Base-by-base conservation (phyloP, 1,284 basidiomycete genomes). In the Vanrija sp. region DNA sequence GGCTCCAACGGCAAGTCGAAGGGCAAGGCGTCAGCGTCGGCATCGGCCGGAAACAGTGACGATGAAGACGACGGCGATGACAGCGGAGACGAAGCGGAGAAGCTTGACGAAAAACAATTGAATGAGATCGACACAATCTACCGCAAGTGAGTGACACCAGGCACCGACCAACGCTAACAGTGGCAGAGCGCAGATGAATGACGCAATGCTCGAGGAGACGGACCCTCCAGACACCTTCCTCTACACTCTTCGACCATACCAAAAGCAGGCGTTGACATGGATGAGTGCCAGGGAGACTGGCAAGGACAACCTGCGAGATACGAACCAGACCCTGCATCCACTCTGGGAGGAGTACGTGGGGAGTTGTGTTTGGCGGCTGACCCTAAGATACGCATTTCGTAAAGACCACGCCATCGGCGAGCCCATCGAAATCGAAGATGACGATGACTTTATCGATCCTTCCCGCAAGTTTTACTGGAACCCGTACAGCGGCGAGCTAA, bases 211-310 rank as follows among this genome's bases (percentile, higher is more conserved):
- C 75, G 82, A 81, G 19, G 87, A 88, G 72, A 91, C 89, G 82
- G 87, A 95, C 29, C 89, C 94, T 5, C 81, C 86, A 1, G 80
- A 85, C 3, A 84, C 86, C 0, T 98, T 98, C 74, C 80, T 84
- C 0, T 81, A 97, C 47, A 86, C 80, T 0, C 77, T 98, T 26
- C 84, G 92, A 45, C 84, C 85, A 28, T 98, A 98, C 75, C 95
- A 98, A 69, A 96, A 93, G 68, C 94, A 98, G 73, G 94, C 93
- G 3, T 79, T 98, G 50, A 80, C 79, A 83, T 98, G 95, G 94
- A 94, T 98, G 93, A 81, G 85, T 61, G 89, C 86, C 1, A 83
- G 94, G 63, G 95, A 97, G 77, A 83, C 81, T 0, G 88, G 86
- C 2, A 80, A 83, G 21, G 79, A 80, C 58, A 83, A 86, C 49